phyloP scores from a whole-genome alignment of 345 rosid genomes.

The Eucalyptus brandiana region DNA sequence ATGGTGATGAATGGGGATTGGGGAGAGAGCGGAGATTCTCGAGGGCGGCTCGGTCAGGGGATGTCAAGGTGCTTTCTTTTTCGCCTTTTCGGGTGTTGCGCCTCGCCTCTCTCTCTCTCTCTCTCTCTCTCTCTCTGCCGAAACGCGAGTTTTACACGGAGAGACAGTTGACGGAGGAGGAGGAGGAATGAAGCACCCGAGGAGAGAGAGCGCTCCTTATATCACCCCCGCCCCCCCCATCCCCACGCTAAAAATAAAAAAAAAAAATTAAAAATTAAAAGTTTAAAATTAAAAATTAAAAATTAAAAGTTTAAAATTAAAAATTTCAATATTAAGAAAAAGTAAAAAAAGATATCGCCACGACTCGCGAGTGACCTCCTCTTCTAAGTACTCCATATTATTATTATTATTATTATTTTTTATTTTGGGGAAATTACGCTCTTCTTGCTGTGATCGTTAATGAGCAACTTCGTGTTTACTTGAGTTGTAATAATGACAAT shows the following conservation, averaged over 20 bases:
- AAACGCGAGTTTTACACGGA: slow-evolving; percentile 56
- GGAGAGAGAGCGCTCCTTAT: neutral
- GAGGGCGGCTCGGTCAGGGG: neutral
- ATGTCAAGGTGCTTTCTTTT: neutral
- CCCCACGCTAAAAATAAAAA: neutral
- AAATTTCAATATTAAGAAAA: neutral
- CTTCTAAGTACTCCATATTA: neutral
- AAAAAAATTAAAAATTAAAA: neutral
- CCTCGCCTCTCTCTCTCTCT: no score
- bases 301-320: neutral
- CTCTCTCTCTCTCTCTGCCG: neutral
- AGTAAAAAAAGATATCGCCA: fast-evolving
- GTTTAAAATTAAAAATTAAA: neutral
- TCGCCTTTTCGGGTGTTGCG: neutral
- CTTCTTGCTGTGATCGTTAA: neutral
- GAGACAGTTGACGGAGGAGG: slow-evolving; percentile 23
- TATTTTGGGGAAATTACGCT: neutral
- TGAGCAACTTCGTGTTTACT: neutral
- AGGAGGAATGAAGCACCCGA: neutral
- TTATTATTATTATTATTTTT: fast-evolving
- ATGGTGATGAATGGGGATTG: neutral
- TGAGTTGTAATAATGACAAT: neutral
- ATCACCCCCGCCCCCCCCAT: neutral
- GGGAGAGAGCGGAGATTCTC: neutral
- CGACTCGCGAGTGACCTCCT: neutral